Evolutionary conservation across 2,329 filamentous ascomycete species (phyloP), one percentile per base, ranked within the genome.

Genomic region (Aspergillus hortae): DNA sequence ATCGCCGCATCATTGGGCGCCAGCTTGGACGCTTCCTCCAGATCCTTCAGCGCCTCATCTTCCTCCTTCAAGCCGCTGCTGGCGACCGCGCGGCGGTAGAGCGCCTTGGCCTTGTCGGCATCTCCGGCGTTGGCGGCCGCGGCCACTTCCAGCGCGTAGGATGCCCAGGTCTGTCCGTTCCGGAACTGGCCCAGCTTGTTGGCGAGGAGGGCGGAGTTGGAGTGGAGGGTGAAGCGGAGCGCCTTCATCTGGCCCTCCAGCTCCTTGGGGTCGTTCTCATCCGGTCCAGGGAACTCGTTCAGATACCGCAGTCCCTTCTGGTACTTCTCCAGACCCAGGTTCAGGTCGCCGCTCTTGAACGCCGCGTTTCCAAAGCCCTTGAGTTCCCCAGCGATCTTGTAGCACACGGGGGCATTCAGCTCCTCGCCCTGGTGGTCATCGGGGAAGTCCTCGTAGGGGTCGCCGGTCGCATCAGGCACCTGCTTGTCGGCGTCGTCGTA

Each of bases 381-480:
- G 72, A 95, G 84, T 59, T 89, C 89, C 4, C 81, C 78, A 2
- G 89, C 91, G 55, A 97, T 92, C 73, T 88, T 83, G 69, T 90
- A 80, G 56, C 91, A 83, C 56, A 87, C 81, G 15, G 79, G 69
- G 12, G 87, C 87, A 46, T 84, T 81, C 56, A 91, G 80, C 49
- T 85, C 78, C 49, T 83, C 74, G 44, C 80, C 77, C 56, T 78
- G 56, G 74, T 72, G 84, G 74, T 99, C 94, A 68, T 96, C 91
- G 32, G 94, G 94, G 74, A 89, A 97, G 70, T 97, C 94, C 76
- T 97, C 92, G 75, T 95, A 96, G 5, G 85, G 82, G 75, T 99
- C 94, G 57, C 94, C 94, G 12, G 89, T 90, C 48, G 83, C 78
- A 69, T 97, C 92, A 51, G 89, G 81, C 33, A 79, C 74, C 74